Conservation (phyloP, 352 stramenopile genomes). For the Nothophytophthora sp. region DNA sequence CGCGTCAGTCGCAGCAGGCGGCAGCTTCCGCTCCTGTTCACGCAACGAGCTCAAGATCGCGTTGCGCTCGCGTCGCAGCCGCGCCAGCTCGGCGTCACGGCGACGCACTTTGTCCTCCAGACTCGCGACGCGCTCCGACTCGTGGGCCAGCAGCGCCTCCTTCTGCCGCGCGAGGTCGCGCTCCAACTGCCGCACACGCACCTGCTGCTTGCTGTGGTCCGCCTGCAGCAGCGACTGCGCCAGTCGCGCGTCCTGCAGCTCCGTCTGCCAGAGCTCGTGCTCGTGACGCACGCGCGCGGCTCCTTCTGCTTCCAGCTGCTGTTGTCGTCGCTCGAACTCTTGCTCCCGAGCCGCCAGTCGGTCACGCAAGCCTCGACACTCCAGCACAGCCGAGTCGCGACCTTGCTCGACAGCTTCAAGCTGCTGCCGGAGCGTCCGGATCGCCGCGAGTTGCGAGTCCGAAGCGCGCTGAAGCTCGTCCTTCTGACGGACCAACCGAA, state of each 20-base stretch:
- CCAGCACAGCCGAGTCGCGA: conserved; percentile 28
- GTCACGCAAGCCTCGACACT: conserved; percentile 43
- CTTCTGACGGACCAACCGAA: conserved; percentile 38
- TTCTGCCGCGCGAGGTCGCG: conserved; percentile 56
- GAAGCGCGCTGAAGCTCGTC: conserved; percentile 30
- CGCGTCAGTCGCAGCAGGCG: conserved; percentile 6
- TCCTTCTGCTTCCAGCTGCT: conserved; percentile 36
- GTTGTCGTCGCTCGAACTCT: conserved; percentile 26
- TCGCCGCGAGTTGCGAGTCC: conserved; percentile 6
- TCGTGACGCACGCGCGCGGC: conserved; percentile 41
- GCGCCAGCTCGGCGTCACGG: conserved; percentile 62
- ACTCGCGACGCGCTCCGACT: conserved; percentile 43
- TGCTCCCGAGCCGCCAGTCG: conserved; percentile 33
- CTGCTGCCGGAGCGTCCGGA: conserved; percentile 18
- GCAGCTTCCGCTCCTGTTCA: conserved; percentile 48
- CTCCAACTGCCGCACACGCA: conserved; percentile 59
- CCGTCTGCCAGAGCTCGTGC: conserved; percentile 56
- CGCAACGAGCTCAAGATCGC: conserved; percentile 56
- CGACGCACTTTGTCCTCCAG: conserved; percentile 24
- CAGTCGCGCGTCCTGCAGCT: conserved; percentile 54
- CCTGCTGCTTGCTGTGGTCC: conserved; percentile 61
- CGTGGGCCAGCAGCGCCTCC: conserved; percentile 37
- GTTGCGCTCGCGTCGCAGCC: conserved; percentile 66
- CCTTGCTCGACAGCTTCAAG: conserved; percentile 27
- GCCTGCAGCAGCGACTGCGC: conserved; percentile 49